phyloP scores from a whole-genome alignment of 345 rosid species.

The Punica granatum region DNA sequence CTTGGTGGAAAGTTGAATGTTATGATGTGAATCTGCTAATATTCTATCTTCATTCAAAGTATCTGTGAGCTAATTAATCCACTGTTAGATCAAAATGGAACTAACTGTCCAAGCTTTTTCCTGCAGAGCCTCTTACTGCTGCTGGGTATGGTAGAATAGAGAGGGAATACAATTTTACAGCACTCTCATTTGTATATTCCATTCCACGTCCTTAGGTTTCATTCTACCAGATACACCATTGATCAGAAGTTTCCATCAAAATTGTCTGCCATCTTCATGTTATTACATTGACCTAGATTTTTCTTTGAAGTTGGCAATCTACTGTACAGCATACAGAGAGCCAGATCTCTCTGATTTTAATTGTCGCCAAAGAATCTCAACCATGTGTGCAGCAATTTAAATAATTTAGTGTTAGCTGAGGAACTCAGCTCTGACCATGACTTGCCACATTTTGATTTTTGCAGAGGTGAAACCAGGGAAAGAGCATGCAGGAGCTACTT shows the following conservation, averaged over 20 bases:
- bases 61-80: not conserved
- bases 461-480: constrained; percentile 74
- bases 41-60: not conserved
- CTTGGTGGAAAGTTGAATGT: no score
- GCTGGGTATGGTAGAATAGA: not conserved
- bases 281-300: not conserved
- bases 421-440: not conserved
- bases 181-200: not conserved
- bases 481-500: constrained; percentile 81
- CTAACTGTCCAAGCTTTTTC: not conserved
- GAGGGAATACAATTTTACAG: not conserved
- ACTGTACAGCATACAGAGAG: not conserved
- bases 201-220: not conserved
- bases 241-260: not conserved
- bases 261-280: not conserved
- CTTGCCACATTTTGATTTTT: constrained; percentile 2
- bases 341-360: not conserved
- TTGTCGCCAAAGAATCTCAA: not conserved
- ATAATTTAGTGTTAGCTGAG: not conserved
- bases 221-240: not conserved
- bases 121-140: no score
- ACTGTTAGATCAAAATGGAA: not conserved
- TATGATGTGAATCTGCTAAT: not conserved
- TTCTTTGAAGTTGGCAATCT: not conserved
- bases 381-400: not conserved